Evolutionary conservation across 257 asterid species (phyloP), one percentile per base, ranked within the genome.

Genomic region (Fraxinus quadrangulata): DNA sequence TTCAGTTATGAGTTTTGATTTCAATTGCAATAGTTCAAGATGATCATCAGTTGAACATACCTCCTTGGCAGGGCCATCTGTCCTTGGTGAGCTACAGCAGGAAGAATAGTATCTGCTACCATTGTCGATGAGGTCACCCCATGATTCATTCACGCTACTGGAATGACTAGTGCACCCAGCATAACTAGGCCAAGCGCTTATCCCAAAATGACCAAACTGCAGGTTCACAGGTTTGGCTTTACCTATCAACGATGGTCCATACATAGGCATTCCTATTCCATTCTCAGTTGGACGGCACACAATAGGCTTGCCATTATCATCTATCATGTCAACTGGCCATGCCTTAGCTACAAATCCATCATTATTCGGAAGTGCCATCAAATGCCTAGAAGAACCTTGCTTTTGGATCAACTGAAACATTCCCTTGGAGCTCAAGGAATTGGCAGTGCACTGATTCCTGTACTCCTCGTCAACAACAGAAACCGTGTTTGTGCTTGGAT

Each of bases 321-420:
- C 90, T 36, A 87, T 39, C 4, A 85, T 80, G 81, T 93, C 90
- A 67, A 96, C 90, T 67, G 99, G 99, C 99, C 99, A 96, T 16
- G 99, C 98, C 89, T 89, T 96, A 0, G 98, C 98, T 84, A 96
- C 99, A 67, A 97, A 93, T 66, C 98, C 99, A 80, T 96, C 99
- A 71, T 86, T 76, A 73, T 92, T 96, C 81, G 93, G 40, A 78
- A 96, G 97, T 75, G 97, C 99, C 98, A 96, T 96, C 90, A 96
- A 61, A 79, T 89, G 97, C 88, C 98, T 84, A 23, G 83, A 80
- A 51, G 99, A 96, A 77, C 94, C 97, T 85, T 93, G 88, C 85
- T 97, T 86, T 82, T 95, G 98, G 84, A 96, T 93, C 85, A 96
- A 79, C 86, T 96, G 99, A 83, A 96, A 88, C 99, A 96, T 93